phyloP scores from a whole-genome alignment of 225 moss, liverwort and hornwort genomes.

The Lunularia cruciata region DNA sequence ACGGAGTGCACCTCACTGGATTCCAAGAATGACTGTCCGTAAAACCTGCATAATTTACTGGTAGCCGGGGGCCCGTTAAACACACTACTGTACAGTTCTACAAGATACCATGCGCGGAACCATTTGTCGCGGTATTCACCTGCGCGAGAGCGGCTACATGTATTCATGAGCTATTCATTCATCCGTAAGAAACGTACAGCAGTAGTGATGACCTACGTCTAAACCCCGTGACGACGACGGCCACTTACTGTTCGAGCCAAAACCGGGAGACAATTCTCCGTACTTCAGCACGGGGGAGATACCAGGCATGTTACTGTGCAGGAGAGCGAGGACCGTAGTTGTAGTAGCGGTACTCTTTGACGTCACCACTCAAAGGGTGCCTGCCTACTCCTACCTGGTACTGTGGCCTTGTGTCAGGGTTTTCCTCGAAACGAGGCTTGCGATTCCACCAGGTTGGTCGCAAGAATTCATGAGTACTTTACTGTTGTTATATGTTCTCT shows the following conservation, averaged over 20 bases:
- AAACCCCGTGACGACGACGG: too few species aligned
- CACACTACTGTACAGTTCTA: too few species aligned
- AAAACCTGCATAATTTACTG: too few species aligned
- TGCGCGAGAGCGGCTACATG: too few species aligned
- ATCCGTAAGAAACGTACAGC: neutral
- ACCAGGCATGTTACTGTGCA: neutral
- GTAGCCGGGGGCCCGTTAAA: too few species aligned
- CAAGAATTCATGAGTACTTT: conserved; percentile 12
- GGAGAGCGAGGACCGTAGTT: neutral
- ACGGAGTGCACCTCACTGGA: too few species aligned
- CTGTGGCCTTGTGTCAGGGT: neutral
- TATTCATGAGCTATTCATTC: too few species aligned
- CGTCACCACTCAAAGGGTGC: conserved; percentile 8
- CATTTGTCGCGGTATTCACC: too few species aligned
- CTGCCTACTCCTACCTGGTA: neutral
- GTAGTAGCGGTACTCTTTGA: conserved; percentile 13
- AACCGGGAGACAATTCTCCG: neutral
- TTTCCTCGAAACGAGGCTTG: conserved; percentile 5
- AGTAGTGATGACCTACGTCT: neutral
- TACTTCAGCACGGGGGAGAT: conserved; percentile 9
- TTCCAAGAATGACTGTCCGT: too few species aligned
- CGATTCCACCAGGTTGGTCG: conserved; percentile 3
- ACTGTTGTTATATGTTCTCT: too few species aligned
- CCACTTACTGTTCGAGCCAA: too few species aligned
- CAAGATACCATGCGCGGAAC: too few species aligned